These are phyloP conservation scores for Lignosus rhinocerotis DNA, from an alignment of 1,284 basidiomycete genomes.

Conservation along the genomic window DNA sequence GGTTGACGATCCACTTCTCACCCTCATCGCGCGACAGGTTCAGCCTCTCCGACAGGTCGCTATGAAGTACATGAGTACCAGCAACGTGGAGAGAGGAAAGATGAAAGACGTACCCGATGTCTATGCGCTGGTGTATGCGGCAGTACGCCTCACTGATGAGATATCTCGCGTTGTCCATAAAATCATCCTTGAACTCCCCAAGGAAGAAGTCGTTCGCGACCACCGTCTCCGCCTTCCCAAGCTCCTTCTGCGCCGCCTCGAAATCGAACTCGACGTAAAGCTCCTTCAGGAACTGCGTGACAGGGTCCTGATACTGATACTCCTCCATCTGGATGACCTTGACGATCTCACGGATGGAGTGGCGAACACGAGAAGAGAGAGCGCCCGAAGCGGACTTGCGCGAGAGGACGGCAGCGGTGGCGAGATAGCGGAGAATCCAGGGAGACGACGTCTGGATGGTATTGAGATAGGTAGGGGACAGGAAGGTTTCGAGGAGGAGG, in stretches of 20 bases:
- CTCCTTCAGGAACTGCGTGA: slow-evolving; percentile 92
- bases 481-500: slow-evolving; percentile 95
- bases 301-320: slow-evolving; percentile 93
- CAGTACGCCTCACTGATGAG: slow-evolving; percentile 97
- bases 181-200: slow-evolving; percentile 86
- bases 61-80: slow-evolving; percentile 30
- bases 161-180: slow-evolving; percentile 94
- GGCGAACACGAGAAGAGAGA: slow-evolving; percentile 72
- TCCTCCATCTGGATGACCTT: slow-evolving; percentile 91
- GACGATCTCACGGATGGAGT: slow-evolving; percentile 86
- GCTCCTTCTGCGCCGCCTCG: slow-evolving; percentile 83
- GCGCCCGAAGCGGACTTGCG: slow-evolving; percentile 57
- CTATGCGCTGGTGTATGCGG: slow-evolving; percentile 94
- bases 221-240: slow-evolving; percentile 80
- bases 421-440: slow-evolving; percentile 95
- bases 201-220: slow-evolving; percentile 95
- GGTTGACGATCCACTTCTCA: slow-evolving; percentile 99
- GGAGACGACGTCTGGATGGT: slow-evolving; percentile 96
- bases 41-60: slow-evolving; percentile 89
- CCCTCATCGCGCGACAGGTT: slow-evolving; percentile 93
- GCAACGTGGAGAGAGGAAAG: background rate
- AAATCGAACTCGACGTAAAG: slow-evolving; percentile 94
- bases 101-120: slow-evolving; percentile 73
- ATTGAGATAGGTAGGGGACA: slow-evolving; percentile 94
- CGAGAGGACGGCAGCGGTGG: slow-evolving; percentile 90